Percentiles rank a stretch among this genome's conserved stretches.
Conservation (phyloP, 768 basidiomycete genomes). For the Panaeolus papilionaceus region DNA sequence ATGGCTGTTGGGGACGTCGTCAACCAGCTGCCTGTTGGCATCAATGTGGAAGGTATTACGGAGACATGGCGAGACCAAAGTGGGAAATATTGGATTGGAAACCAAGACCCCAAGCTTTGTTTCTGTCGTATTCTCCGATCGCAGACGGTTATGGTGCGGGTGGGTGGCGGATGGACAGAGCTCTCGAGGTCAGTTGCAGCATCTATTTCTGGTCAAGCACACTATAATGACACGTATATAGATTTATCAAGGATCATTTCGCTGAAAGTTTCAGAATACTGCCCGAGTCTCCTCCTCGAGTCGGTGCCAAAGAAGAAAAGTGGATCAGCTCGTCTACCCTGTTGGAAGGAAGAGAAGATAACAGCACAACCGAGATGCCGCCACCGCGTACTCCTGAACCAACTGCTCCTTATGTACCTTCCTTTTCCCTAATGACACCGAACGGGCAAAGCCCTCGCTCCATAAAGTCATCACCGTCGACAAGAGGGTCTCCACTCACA, state of each 20-base stretch:
- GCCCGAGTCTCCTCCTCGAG: conserved; percentile 64
- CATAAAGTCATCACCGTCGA: conserved; percentile 55
- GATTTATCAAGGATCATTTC: conserved; percentile 88
- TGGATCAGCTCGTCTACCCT: conserved; percentile 87
- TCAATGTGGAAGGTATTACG: conserved; percentile 80
- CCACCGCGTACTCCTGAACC: conserved; percentile 77
- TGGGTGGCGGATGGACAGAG: conserved; percentile 95
- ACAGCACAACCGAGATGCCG: conserved; percentile 35
- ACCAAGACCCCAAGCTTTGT: conserved; percentile 87
- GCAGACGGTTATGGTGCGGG: conserved; percentile 95
- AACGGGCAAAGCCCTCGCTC: conserved; percentile 58
- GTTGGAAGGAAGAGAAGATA: conserved; percentile 57
- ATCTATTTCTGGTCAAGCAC: conserved; percentile 15
- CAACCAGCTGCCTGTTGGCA: conserved; percentile 85
- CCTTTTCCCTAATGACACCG: conserved; percentile 69
- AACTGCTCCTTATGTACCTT: conserved; percentile 58
- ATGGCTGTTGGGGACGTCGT: conserved; percentile 92
- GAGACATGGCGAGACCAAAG: conserved; percentile 93
- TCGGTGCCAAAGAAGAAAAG: conserved; percentile 65
- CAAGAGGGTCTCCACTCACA: conserved; percentile 75
- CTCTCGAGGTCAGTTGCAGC: conserved; percentile 74
- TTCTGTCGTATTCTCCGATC: conserved; percentile 92
- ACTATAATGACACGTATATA: conserved; percentile 34
- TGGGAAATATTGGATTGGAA: conserved; percentile 96
- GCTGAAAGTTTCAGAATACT: conserved; percentile 82